These are phyloP conservation scores for Leccinum angustisporum DNA, from an alignment of 1,284 basidiomycete species.

Conservation along the genomic window DNA sequence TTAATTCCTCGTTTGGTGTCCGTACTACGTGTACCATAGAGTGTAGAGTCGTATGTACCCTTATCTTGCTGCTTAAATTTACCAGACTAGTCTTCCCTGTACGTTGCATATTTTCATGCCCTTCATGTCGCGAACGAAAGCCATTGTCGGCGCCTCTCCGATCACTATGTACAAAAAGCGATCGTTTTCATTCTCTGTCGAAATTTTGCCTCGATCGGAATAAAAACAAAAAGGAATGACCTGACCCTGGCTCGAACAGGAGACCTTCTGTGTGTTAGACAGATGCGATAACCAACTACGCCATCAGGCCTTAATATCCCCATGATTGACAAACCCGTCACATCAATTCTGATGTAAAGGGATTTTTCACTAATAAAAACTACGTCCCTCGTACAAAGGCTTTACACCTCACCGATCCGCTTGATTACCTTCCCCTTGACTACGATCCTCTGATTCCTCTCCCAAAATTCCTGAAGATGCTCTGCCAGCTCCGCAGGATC, in stretches of 20 bases:
- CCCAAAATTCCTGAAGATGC: constrained; percentile 88
- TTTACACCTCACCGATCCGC: constrained; percentile 70
- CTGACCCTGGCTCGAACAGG: constrained; percentile 58
- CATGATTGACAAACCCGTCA: background rate
- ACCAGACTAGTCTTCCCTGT: background rate
- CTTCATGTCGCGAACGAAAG: no score
- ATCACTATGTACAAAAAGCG: no score
- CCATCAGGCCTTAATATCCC: constrained; percentile 45
- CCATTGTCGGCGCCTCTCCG: no score
- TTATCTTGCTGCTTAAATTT: constrained; percentile 19
- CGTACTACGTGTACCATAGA: constrained; percentile 28
- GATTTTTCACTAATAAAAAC: background rate
- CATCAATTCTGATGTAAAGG: background rate
- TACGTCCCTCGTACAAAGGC: background rate
- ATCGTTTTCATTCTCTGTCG: no score
- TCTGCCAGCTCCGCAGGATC: constrained; percentile 80
- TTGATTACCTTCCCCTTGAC: constrained; percentile 59
- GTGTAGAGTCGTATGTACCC: constrained; percentile 28
- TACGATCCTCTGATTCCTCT: constrained; percentile 78
- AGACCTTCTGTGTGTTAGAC: constrained; percentile 70
- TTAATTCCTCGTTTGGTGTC: background rate
- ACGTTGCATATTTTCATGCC: no score
- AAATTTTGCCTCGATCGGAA: no score
- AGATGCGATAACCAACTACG: constrained; percentile 82
- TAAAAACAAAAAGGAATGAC: no score